Percentiles rank a stretch among this genome's conserved stretches.
Conservation (phyloP, 2,329 filamentous ascomycete genomes). For the Calonectria crousiana region DNA sequence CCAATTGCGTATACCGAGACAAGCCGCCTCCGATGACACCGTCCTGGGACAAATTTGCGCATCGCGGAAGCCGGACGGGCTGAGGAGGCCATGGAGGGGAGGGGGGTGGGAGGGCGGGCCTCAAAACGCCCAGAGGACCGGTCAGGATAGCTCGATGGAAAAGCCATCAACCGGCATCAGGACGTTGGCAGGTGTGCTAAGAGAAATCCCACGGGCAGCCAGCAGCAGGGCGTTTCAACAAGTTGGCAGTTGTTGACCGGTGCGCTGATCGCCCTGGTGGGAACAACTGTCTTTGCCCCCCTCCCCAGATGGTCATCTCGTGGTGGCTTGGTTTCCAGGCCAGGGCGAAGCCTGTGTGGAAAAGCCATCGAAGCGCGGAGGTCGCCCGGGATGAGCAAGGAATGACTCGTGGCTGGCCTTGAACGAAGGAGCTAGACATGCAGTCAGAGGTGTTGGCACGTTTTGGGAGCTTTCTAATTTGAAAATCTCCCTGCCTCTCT, state of each 20-base stretch:
- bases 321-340: not conserved
- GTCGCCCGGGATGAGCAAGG: not conserved
- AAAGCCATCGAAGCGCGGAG: not conserved
- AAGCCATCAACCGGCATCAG: not conserved
- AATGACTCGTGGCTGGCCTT: slow-evolving; percentile 7
- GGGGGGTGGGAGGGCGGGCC: not conserved
- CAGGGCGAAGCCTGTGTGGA: not conserved
- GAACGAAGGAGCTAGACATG: not conserved
- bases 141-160: not conserved
- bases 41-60: not conserved
- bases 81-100: not conserved
- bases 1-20: not conserved
- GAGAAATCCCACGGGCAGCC: not conserved
- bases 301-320: not conserved
- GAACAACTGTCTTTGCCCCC: not conserved
- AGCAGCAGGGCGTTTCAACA: slow-evolving; percentile 10
- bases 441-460: not conserved
- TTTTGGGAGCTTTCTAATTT: not conserved
- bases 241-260: slow-evolving; percentile 15
- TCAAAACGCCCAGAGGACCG: not conserved
- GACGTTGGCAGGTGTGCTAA: not conserved
- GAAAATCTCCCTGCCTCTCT: not conserved
- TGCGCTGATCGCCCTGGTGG: not conserved
- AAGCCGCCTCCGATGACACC: not conserved
- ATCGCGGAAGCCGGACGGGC: not conserved